Base-by-base conservation (phyloP, 805 yeast genomes). In the Ogataea pini region DNA sequence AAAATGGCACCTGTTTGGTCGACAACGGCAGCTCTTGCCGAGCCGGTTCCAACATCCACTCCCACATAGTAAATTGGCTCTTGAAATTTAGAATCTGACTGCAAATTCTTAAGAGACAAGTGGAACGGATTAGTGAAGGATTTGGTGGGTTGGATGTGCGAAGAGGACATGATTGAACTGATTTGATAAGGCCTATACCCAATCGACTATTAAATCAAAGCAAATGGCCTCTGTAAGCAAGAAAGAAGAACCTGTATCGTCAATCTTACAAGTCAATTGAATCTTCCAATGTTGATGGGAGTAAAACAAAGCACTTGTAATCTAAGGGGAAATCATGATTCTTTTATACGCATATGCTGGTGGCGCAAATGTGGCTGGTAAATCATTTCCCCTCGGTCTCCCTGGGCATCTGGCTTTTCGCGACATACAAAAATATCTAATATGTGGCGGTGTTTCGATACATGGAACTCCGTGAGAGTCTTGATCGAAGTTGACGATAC, bases 1-100 rank as follows among this genome's bases (percentile, higher is more conserved):
- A 89, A 69, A 45, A 94, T 90, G 37, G 86, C 83, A 42, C 98
- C 98, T 36, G 77, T 72, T 59, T 82, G 79, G 65, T 91, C 94
- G 54, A 92, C 88, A 13, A 94, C 73, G 60, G 96, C 92, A 4
- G 98, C 98, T 55, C 99, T 76, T 5, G 97, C 97, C 2, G 96
- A 87, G 13, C 98, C 99, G 0, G 98, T 91, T n/a, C 99, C 99
- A 20, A 94, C 73, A 40, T 69, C 73, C 22, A 69, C 73, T 42
- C 73, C 73, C 10, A 69, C 67, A 42, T 67, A 69, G 46, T 64
- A 68, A 13, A 68, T 61, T 3, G 68, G 69, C 14, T 54, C 55
- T 6, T 53, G 59, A 29, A 32, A 45, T 4, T 52, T 61, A 7
- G 44, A 28, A 19, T 57, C 60, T 10, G 43, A 20, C 40, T 58